A percentile compares a stretch with the other conserved stretches of the same genome.
These are phyloP conservation scores for Calonectria montana DNA, from an alignment of 2,329 filamentous ascomycete genomes.

Conservation along the genomic window DNA sequence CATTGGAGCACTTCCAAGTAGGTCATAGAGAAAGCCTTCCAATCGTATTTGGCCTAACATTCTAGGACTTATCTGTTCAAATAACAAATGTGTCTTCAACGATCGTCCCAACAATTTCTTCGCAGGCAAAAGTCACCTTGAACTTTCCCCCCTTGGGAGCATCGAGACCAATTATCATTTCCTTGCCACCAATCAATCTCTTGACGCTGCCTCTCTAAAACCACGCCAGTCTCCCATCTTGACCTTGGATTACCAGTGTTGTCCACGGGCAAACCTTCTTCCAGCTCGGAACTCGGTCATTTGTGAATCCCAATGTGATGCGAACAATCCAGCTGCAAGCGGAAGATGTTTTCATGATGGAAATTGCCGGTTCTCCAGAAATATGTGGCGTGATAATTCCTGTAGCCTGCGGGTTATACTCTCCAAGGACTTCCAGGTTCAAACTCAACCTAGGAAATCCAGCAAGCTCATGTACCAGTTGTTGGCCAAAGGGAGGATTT, in stretches of 20 bases:
- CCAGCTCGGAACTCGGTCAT: conserved; percentile 72
- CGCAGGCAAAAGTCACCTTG: conserved; percentile 82
- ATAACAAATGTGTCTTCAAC: conserved; percentile 44
- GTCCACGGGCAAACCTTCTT: conserved; percentile 73
- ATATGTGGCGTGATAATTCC: background rate
- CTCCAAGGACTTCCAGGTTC: conserved; percentile 47
- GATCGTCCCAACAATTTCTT: conserved; percentile 79
- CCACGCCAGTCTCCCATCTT: conserved; percentile 66
- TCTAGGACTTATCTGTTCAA: conserved; percentile 1
- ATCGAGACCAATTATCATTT: conserved; percentile 65
- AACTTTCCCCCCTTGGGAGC: conserved; percentile 65
- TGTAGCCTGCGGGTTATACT: conserved; percentile 1
- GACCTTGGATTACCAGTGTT: conserved; percentile 78
- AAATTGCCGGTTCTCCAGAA: background rate
- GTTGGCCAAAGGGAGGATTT: conserved; percentile 85
- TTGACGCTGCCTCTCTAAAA: conserved; percentile 74
- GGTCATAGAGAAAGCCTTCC: background rate
- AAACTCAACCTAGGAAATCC: conserved; percentile 74
- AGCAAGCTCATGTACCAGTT: conserved; percentile 71
- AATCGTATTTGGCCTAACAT: conserved; percentile 5
- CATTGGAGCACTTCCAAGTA: background rate
- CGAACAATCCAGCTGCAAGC: conserved; percentile 59
- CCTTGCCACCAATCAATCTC: conserved; percentile 71
- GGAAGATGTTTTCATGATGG: background rate
- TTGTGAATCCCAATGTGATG: conserved; percentile 77